Base-by-base conservation (phyloP, 805 yeast species). In the Metschnikowia lachancei region DNA sequence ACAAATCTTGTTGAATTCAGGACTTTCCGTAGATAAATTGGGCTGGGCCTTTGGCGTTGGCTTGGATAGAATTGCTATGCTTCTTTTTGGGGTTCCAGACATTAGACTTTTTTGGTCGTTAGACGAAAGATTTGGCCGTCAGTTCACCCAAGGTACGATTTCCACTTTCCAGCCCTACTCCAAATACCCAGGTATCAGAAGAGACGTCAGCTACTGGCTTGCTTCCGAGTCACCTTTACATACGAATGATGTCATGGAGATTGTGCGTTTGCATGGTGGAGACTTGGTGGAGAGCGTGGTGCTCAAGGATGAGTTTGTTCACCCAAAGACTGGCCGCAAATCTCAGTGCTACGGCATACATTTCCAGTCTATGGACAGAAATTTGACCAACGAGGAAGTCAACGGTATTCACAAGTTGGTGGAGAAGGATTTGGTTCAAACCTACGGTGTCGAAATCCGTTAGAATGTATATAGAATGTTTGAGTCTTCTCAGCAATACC, bases 1-100 rank as follows among this genome's bases (percentile, higher is more conserved):
- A 55, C 81, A 81, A 41, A 95, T 92, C 0, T 72, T 89, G 32
- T 70, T 78, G 18, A 85, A 84, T 54, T 78, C 97, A 1, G 95
- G 88, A 0, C 72, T 83, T 42, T 48, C 56, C 4, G 67, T 76
- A 19, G 76, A 81, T 49, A 78, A 82, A 19, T 74, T 92, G 37
- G 95, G 97, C 2, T 94, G 99, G 98, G 99, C 99, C 1, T 94
- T 94, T 69, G 99, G 99, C 16, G 75, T 94, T 42, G 99, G 99
- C 0, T 74, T 94, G 41, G 99, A 94, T 64, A 77, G 99, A 60
- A 81, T 92, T 48, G 98, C 99, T 31, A 94, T 94, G 99, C 70
- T 94, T 16, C 72, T 94, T 42, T 94, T 91, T 68, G 97, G 95
- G 18, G 85, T 94, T 38, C 98, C 98, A 1, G 99, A 94, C 63